A percentile compares a stretch with the other conserved stretches of the same genome.
Conservation (phyloP, 257 asterid genomes). For the Solanum rostratum region DNA sequence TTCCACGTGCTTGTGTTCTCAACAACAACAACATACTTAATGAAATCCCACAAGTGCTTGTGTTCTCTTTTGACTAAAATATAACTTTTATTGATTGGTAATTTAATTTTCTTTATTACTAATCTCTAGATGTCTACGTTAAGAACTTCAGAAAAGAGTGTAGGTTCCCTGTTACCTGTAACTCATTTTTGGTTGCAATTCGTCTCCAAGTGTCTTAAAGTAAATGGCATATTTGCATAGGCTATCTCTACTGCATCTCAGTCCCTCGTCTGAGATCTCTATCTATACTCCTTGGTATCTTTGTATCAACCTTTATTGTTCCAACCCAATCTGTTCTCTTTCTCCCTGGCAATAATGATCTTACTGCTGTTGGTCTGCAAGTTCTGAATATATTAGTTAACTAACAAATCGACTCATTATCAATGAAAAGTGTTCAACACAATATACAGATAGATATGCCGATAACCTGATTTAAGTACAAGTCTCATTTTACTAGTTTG, state of each 20-base stretch:
- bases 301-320: background rate
- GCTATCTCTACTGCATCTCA: background rate
- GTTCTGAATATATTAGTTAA: background rate
- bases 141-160: background rate
- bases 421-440: background rate
- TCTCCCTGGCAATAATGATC: background rate
- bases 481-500: background rate
- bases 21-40: too few species aligned
- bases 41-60: background rate
- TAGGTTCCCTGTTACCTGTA: background rate
- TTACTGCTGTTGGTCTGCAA: background rate
- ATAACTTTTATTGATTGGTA: background rate
- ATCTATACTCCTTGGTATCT: background rate
- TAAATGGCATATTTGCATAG: background rate
- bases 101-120: background rate
- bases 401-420: background rate
- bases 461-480: background rate
- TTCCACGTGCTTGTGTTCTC: background rate
- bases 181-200: background rate
- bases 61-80: background rate
- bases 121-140: background rate
- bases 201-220: background rate
- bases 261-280: background rate
- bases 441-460: too few species aligned
- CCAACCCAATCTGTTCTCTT: background rate